phyloP scores from a whole-genome alignment of 345 rosid species.

The Gynandropsis gynandra region DNA sequence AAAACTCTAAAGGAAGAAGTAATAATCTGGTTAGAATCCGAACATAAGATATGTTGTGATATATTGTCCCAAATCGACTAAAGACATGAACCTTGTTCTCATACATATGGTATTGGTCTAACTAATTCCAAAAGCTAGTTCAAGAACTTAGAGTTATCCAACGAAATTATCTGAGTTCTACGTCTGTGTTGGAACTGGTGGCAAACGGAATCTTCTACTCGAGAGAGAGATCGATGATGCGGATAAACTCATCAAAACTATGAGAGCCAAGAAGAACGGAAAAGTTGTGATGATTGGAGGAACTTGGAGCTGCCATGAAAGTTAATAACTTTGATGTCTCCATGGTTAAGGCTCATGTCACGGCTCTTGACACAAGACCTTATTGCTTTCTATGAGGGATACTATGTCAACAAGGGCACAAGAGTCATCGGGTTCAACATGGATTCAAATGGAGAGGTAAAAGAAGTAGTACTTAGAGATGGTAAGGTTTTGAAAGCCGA shows the following conservation, averaged over 20 bases:
- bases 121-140: too few species aligned
- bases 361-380: constrained; percentile 68
- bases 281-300: constrained; percentile 79
- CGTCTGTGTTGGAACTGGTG: constrained; percentile 8
- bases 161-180: constrained; percentile 22
- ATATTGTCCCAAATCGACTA: too few species aligned
- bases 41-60: background rate
- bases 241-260: constrained; percentile 13
- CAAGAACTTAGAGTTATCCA: too few species aligned
- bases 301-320: constrained; percentile 53
- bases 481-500: constrained; percentile 83
- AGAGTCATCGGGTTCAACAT: constrained; percentile 53
- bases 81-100: too few species aligned
- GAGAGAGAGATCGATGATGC: constrained; percentile 19
- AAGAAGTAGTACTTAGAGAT: constrained; percentile 75
- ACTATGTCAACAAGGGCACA: constrained; percentile 55
- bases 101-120: too few species aligned
- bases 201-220: constrained; percentile 20
- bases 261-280: constrained; percentile 43
- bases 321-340: constrained; percentile 56
- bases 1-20: background rate
- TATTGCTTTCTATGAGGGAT: constrained; percentile 74
- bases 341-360: constrained; percentile 55
- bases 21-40: too few species aligned
- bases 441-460: constrained; percentile 10